Conservation (phyloP, 805 yeast species). For the Metschnikowia anglica region DNA sequence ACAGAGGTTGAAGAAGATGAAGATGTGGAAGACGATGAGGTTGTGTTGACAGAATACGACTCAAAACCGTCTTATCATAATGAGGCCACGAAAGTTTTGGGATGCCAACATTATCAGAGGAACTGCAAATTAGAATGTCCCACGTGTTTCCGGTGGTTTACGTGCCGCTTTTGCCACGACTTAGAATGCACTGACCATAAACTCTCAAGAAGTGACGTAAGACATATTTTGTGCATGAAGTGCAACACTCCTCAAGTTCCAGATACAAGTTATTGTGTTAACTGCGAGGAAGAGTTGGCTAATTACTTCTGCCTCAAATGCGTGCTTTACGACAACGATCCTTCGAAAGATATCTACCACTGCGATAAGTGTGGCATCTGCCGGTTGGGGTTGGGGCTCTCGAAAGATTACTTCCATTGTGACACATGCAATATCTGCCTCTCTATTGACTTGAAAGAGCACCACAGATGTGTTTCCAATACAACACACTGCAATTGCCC, state of each 20-base stretch:
- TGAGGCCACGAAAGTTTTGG: conserved; percentile 47
- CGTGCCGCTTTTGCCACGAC: conserved; percentile 88
- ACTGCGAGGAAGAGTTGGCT: conserved; percentile 68
- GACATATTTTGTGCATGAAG: conserved; percentile 75
- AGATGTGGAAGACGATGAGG: conserved; percentile 34
- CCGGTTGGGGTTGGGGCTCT: conserved; percentile 82
- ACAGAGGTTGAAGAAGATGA: neutral
- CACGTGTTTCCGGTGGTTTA: conserved; percentile 68
- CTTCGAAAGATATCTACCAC: conserved; percentile 79
- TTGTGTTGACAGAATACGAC: conserved; percentile 49
- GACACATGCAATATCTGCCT: conserved; percentile 86
- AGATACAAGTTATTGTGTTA: conserved; percentile 58
- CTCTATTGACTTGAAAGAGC: conserved; percentile 70
- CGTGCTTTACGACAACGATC: conserved; percentile 79
- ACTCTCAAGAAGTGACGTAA: conserved; percentile 52
- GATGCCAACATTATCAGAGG: conserved; percentile 82
- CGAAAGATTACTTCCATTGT: conserved; percentile 90
- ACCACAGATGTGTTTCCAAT: conserved; percentile 81
- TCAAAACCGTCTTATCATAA: conserved; percentile 48
- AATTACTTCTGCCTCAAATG: conserved; percentile 76
- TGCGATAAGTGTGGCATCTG: conserved; percentile 94
- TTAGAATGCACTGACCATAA: conserved; percentile 57
- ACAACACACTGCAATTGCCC: conserved; percentile 92
- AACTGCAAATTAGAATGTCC: conserved; percentile 83
- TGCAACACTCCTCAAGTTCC: conserved; percentile 79